Evolutionary conservation across 225 moss, liverwort and hornwort genomes (phyloP).

Genomic region (Physcomitrium patens): DNA sequence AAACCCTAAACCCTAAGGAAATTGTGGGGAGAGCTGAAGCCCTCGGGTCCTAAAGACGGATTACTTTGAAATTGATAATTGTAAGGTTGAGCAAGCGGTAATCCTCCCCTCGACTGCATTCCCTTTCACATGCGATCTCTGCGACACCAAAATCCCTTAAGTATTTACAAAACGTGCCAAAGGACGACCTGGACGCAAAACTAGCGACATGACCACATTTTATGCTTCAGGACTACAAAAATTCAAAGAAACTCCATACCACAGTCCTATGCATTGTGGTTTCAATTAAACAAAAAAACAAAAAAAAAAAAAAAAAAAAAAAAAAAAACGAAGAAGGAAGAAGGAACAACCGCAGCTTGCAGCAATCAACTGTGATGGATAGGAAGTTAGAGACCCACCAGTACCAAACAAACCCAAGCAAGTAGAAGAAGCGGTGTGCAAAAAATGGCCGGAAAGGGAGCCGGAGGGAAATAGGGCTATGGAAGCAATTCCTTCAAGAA

Average conservation of each 20-base stretch:
- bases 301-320: too few species aligned
- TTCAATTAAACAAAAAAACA: background rate
- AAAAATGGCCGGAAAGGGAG: conserved; percentile 59
- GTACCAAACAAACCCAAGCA: conserved; percentile 68
- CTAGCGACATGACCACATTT: background rate
- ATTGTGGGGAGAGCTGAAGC: conserved; percentile 13
- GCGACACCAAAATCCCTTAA: conserved; percentile 24
- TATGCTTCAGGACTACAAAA: background rate
- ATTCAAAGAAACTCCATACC: too few species aligned
- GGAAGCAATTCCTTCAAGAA: conserved; percentile 55
- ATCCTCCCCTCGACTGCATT: conserved; percentile 73
- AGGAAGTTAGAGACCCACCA: conserved; percentile 29
- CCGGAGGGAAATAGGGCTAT: conserved; percentile 66
- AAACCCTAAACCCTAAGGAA: conserved; percentile 20
- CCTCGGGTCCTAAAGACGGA: background rate
- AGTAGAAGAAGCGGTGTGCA: conserved; percentile 53
- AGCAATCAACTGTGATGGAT: too few species aligned
- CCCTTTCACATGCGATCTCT: conserved; percentile 72
- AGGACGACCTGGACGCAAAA: conserved; percentile 1
- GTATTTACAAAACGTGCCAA: background rate
- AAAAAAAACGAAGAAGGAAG: too few species aligned
- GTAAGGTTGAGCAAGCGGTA: conserved; percentile 66
- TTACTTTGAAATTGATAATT: conserved; percentile 57
- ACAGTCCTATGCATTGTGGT: background rate
- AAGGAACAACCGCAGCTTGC: too few species aligned